These are phyloP conservation scores for Solanum chacoense DNA, from an alignment of 305 asterid species.

Conservation along the genomic window DNA sequence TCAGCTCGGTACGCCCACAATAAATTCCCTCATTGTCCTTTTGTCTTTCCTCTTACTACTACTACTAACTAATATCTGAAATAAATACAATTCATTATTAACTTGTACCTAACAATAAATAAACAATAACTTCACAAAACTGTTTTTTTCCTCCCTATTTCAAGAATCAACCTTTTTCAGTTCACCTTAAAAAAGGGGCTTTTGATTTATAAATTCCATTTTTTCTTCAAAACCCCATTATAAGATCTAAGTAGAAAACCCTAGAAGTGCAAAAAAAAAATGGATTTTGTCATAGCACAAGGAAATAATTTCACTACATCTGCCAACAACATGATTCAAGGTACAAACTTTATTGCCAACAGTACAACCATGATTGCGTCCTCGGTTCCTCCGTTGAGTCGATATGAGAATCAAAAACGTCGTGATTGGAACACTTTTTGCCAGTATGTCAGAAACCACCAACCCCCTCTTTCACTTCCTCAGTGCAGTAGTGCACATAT, in stretches of 20 bases:
- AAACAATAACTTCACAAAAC: neutral
- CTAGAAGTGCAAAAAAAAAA: neutral
- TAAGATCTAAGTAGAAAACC: neutral
- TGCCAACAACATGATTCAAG: neutral
- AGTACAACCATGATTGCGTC: slow-evolving; percentile 20
- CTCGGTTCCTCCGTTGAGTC: slow-evolving; percentile 32
- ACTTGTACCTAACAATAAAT: neutral
- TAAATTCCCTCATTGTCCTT: neutral
- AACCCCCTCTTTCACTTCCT: slow-evolving; percentile 55
- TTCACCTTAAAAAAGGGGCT: neutral
- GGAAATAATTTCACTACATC: neutral
- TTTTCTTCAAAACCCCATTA: neutral
- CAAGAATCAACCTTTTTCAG: neutral
- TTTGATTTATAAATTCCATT: neutral
- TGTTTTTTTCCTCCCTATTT: neutral
- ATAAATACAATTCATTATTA: neutral
- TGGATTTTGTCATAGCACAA: slow-evolving; percentile 11
- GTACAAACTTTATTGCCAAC: neutral
- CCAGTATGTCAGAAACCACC: slow-evolving; percentile 59
- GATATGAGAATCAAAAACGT: slow-evolving; percentile 77
- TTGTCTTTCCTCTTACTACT: neutral
- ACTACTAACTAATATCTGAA: neutral
- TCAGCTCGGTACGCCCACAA: neutral
- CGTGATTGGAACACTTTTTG: slow-evolving; percentile 88
- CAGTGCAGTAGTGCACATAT: slow-evolving; percentile 60